Percentiles rank a stretch among this genome's conserved stretches.
phyloP scores from a whole-genome alignment of 495 filamentous ascomycete genomes.

The Aspergillus ellipticus region DNA sequence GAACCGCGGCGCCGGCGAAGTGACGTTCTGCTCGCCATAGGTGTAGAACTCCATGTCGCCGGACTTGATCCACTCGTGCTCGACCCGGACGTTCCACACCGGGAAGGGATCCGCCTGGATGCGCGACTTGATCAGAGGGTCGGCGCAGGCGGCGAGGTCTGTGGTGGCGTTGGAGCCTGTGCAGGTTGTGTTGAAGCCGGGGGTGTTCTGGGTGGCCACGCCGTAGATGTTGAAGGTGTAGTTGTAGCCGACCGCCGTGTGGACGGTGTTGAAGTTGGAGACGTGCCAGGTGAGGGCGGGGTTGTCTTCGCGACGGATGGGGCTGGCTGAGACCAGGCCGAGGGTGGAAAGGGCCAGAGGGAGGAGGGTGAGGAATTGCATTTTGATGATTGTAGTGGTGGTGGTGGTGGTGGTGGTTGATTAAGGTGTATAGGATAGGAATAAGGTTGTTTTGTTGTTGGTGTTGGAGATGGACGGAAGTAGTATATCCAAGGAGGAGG shows the following conservation, averaged over 20 bases:
- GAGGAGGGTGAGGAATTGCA: slow-evolving; percentile 34
- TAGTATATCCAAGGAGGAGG: neutral
- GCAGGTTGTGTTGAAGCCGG: slow-evolving; percentile 42
- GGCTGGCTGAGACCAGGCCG: slow-evolving; percentile 21
- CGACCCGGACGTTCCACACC: slow-evolving; percentile 32
- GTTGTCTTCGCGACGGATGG: slow-evolving; percentile 11
- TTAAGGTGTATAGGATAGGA: neutral
- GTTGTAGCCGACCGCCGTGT: slow-evolving; percentile 33
- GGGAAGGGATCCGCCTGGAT: slow-evolving; percentile 23
- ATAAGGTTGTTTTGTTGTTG: no score
- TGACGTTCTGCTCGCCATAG: slow-evolving; percentile 18
- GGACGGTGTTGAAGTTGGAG: slow-evolving; percentile 30
- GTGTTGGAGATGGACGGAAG: neutral
- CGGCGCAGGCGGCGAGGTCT: slow-evolving; percentile 24
- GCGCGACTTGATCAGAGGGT: slow-evolving; percentile 21
- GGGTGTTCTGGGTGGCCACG: slow-evolving; percentile 24
- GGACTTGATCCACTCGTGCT: slow-evolving; percentile 29
- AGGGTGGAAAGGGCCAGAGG: slow-evolving; percentile 29
- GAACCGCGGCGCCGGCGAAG: slow-evolving; percentile 13
- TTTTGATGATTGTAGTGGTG: slow-evolving; percentile 12
- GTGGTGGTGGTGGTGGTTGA: neutral
- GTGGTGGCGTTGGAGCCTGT: slow-evolving; percentile 25
- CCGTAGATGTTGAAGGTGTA: slow-evolving; percentile 37
- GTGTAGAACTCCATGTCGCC: slow-evolving; percentile 20
- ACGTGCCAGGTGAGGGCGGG: slow-evolving; percentile 31